phyloP scores from a whole-genome alignment of 257 asterid genomes.

The Jaltomata sinuosa region DNA sequence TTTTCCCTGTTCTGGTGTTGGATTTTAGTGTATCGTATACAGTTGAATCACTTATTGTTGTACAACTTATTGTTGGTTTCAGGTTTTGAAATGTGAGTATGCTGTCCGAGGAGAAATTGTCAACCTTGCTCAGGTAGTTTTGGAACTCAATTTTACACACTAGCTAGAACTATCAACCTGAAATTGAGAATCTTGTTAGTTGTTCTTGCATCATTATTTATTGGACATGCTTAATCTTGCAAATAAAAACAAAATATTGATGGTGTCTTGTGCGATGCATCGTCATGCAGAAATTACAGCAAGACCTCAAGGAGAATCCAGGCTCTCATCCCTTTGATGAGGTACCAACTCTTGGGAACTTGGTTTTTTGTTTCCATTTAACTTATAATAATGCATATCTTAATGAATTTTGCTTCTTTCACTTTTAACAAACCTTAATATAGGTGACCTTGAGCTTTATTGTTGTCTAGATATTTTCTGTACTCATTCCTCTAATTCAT shows the following conservation, averaged over 20 bases:
- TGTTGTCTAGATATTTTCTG: not conserved
- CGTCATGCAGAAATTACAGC: constrained; percentile 36
- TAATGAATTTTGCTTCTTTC: not conserved
- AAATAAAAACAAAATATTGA: not conserved
- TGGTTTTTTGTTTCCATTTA: not conserved
- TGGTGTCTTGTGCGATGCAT: not conserved
- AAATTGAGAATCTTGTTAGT: not conserved
- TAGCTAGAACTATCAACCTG: not conserved
- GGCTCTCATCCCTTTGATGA: constrained; percentile 49
- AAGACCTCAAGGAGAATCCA: constrained; percentile 43
- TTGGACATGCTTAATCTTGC: not conserved
- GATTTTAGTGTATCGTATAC: not conserved
- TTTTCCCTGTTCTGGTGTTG: not conserved
- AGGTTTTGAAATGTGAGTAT: constrained; percentile 87
- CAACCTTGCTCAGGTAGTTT: constrained; percentile 75
- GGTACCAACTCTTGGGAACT: constrained; percentile 19
- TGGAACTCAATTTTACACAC: not conserved
- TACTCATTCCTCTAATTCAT: not conserved
- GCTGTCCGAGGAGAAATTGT: constrained; percentile 99
- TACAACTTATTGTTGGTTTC: constrained; percentile 6
- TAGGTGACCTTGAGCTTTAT: not conserved
- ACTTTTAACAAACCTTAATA: not conserved
- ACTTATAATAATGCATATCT: not conserved
- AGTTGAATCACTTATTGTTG: not conserved
- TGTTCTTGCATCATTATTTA: not conserved